Base-by-base conservation (phyloP, 1,139 yeast species). In the Kodamaea sp. region DNA sequence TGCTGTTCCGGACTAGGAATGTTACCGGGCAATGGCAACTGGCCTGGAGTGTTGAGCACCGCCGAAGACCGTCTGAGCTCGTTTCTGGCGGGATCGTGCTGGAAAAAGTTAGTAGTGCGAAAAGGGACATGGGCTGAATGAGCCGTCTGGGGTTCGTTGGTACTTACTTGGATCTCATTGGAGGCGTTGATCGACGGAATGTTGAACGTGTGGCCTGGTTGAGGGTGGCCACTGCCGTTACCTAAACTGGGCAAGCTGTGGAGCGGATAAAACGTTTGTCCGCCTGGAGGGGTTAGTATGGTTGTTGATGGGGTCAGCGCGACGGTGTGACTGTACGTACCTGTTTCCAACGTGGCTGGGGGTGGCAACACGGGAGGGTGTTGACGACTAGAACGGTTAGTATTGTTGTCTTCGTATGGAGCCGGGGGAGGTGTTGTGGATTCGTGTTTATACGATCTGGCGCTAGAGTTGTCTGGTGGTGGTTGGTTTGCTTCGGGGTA, bases 361-460 rank as follows among this genome's bases (percentile, higher is more conserved):
- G 80, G 80, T 2, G 80, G 80, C 42, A 76, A 68, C 22, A 74
- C 76, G 7, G 80, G 77, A 10, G 78, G 76, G 39, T 66, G 70
- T 51, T 60, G 76, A 50, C 75, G 75, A 46, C 35, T 30, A 15
- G 22, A 48, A 30, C 36, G 18, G 67, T 65, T 63, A 63, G 68
- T 62, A 53, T 10, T 5, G 12, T 21, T 13, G 14, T 8, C 18
- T 8, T n/a, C n/a, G n/a, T n/a, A n/a, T n/a, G n/a, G n/a, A n/a
- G n/a, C n/a, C n/a, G n/a, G n/a, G n/a, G n/a, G n/a, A n/a, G n/a
- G n/a, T n/a, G n/a, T n/a, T n/a, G n/a, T n/a, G n/a, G n/a, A n/a
- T n/a, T n/a, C n/a, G n/a, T n/a, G n/a, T n/a, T n/a, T n/a, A n/a
- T n/a, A n/a, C n/a, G n/a, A n/a, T n/a, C n/a, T n/a, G n/a, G n/a